Percentiles rank a stretch among this genome's conserved stretches.
Conservation (phyloP, 257 asterid genomes). For the Plantago major region DNA sequence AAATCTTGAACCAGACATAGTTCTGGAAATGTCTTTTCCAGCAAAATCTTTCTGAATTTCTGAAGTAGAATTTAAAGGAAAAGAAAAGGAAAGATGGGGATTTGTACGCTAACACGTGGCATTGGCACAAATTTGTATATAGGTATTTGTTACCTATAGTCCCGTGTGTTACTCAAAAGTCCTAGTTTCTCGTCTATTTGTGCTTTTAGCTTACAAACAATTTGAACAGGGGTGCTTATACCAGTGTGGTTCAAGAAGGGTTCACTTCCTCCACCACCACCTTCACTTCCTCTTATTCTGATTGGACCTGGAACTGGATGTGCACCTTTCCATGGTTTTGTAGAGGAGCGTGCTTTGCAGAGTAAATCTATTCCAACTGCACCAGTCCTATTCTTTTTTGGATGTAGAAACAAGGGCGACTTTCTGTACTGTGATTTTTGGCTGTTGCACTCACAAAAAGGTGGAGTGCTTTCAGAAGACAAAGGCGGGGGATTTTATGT, state of each 20-base stretch:
- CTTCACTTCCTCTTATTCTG: slow-evolving; percentile 80
- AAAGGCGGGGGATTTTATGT: slow-evolving; percentile 84
- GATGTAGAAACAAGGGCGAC: slow-evolving; percentile 78
- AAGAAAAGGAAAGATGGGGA: too few species aligned
- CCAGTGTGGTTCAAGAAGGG: slow-evolving; percentile 87
- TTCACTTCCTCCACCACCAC: slow-evolving; percentile 74
- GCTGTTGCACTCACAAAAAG: slow-evolving; percentile 51
- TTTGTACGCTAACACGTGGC: too few species aligned
- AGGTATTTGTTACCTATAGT: too few species aligned
- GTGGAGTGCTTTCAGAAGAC: slow-evolving; percentile 73
- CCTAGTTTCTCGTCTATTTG: too few species aligned
- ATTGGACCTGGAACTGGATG: slow-evolving; percentile 99
- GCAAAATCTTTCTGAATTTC: too few species aligned
- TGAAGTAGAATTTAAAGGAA: too few species aligned
- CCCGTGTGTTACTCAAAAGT: too few species aligned
- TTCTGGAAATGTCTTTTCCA: too few species aligned
- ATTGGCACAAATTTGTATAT: too few species aligned
- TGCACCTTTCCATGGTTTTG: slow-evolving; percentile 87
- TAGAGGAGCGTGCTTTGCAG: slow-evolving; percentile 80
- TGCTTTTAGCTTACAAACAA: too few species aligned
- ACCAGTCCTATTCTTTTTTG: slow-evolving; percentile 79
- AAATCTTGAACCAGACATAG: too few species aligned
- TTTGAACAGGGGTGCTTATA: slow-evolving; percentile 49
- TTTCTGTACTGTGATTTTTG: slow-evolving; percentile 80
- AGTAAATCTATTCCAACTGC: slow-evolving; percentile 56